Base-by-base conservation (phyloP, 2,329 filamentous ascomycete species). In the Claviceps sorghi region DNA sequence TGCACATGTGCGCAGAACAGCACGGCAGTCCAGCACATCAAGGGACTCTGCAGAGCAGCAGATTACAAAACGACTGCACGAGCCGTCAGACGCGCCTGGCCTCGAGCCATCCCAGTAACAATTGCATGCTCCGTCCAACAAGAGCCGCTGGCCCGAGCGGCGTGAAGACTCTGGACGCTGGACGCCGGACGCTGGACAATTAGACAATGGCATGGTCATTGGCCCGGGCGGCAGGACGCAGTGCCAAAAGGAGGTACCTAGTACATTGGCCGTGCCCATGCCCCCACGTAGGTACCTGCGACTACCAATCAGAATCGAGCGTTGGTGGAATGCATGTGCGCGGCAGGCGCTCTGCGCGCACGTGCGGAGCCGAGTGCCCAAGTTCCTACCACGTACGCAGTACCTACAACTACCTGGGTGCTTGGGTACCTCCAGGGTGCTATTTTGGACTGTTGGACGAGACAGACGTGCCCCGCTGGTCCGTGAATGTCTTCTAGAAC, bases 401-500 rank as follows among this genome's bases (percentile, higher is more conserved):
- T 26, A 26, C 26, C 5, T 26, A 26, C 5, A 26, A 26, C 3
- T 26, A 26, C 26, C 26, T 26, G 26, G 26, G 26, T 5, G 26
- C 26, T 26, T 5, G 26, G 26, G 3, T 3, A 3, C 26, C 26
- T 3, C 26, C 26, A 26, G 11, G 11, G 13, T 11, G 13, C 34
- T 36, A 36, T 38, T 38, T 38, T n/a, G 36, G 36, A 38, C 36
- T n/a, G 36, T 5, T 38, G 36, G 36, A 38, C 17, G 15, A 36
- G 34, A 13, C 11, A 19, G 40, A 15, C 4, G 41, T 11, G 8
- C 19, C 38, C 40, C 10, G n/a, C 40, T 22, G 40, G 36, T n/a
- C 40, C 19, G 40, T 22, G n/a, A 42, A 10, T 22, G n/a, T n/a
- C 43, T 58, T 58, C 57, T 56, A 57, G 57, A 58, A 58, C 52